A percentile compares a stretch with the other conserved stretches of the same genome.
Evolutionary conservation across 441 rosid species (phyloP).

Genomic region (Melastoma candidum): DNA sequence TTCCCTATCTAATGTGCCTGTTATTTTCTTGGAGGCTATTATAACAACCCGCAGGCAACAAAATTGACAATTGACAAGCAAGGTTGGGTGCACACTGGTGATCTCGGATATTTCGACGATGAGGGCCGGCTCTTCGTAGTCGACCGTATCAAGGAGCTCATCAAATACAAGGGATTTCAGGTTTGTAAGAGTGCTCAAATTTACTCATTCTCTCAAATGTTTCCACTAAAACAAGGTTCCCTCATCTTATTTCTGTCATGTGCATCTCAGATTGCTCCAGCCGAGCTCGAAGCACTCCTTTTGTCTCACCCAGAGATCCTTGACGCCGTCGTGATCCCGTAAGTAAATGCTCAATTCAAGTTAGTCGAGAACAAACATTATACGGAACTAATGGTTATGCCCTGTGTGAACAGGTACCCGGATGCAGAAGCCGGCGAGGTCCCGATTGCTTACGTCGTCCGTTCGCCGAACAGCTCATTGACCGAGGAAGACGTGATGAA

Average conservation of each 20-base stretch:
- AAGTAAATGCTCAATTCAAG: slow-evolving; percentile 18
- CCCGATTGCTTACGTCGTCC: slow-evolving; percentile 76
- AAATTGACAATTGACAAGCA: slow-evolving; percentile 40
- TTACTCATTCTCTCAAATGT: too few relatives aligned
- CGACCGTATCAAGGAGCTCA: slow-evolving; percentile 69
- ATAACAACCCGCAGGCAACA: slow-evolving; percentile 51
- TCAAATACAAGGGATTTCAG: slow-evolving; percentile 73
- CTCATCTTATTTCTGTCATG: background rate
- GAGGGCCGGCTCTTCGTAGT: slow-evolving; percentile 58
- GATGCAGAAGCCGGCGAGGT: slow-evolving; percentile 96
- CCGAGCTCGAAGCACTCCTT: slow-evolving; percentile 93
- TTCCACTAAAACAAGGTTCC: too few relatives aligned
- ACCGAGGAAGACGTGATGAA: slow-evolving; percentile 52
- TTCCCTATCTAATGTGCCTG: background rate
- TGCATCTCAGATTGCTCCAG: slow-evolving; percentile 71
- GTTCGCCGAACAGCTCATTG: slow-evolving; percentile 48
- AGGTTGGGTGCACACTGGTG: slow-evolving; percentile 64
- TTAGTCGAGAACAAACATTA: background rate
- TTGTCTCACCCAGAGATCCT: slow-evolving; percentile 73
- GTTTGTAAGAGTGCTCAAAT: slow-evolving; percentile 17
- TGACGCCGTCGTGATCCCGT: slow-evolving; percentile 91
- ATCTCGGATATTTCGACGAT: slow-evolving; percentile 67
- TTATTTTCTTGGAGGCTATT: slow-evolving; percentile 35
- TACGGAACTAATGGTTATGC: background rate
- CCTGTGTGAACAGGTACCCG: slow-evolving; percentile 45